Conservation (phyloP, 1,284 basidiomycete species). For the Melampsora americana region DNA sequence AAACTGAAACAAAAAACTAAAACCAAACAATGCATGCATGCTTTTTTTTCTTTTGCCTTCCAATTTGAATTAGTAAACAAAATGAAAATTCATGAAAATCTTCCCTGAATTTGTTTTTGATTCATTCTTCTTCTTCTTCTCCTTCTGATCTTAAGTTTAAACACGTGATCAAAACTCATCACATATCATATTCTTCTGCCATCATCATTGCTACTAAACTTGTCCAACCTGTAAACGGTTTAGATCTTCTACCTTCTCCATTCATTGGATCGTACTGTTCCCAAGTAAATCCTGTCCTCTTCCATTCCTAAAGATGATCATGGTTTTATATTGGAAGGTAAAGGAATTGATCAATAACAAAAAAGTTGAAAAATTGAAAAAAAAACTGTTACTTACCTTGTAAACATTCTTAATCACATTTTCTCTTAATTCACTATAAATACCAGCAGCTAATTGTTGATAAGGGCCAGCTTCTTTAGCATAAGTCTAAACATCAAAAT, state of each 20-base stretch:
- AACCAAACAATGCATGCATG: too few species aligned
- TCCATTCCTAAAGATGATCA: conserved; percentile 66
- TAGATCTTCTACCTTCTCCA: conserved; percentile 78
- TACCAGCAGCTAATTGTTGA: conserved; percentile 67
- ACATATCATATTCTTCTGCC: conserved; percentile 49
- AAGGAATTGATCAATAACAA: not conserved
- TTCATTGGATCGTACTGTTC: conserved; percentile 85
- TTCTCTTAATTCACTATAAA: conserved; percentile 72
- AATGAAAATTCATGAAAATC: too few species aligned
- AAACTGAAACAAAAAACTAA: too few species aligned
- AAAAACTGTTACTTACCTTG: conserved; percentile 60
- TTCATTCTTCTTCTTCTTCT: too few species aligned
- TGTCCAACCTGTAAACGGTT: conserved; percentile 53
- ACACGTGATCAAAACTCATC: conserved; percentile 26
- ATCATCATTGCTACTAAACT: conserved; percentile 52
- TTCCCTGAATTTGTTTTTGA: too few species aligned
- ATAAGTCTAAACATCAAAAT: conserved; percentile 64
- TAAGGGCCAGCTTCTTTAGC: conserved; percentile 73
- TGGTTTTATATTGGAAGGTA: not conserved
- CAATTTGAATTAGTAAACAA: too few species aligned
- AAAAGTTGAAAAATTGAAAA: not conserved
- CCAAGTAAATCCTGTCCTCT: conserved; percentile 89
- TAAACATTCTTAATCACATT: conserved; percentile 82
- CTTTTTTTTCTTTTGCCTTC: too few species aligned
- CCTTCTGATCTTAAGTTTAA: not conserved